These are phyloP conservation scores for Termitomyces sp. DNA, from an alignment of 768 basidiomycete genomes.

Conservation along the genomic window DNA sequence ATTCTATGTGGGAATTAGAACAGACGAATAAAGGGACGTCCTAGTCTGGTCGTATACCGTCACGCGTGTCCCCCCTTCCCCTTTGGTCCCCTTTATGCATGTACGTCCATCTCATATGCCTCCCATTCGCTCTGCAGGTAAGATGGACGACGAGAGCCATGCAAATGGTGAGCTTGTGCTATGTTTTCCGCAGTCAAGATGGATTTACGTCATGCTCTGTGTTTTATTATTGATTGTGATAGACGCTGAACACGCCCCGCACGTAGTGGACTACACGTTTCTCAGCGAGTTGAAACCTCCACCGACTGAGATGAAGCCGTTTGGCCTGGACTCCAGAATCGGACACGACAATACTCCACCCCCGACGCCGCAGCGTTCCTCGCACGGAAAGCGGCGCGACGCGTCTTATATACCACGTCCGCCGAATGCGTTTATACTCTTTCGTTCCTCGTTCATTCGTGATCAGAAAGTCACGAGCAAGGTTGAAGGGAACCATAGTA, in stretches of 20 bases:
- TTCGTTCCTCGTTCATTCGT: constrained; percentile 72
- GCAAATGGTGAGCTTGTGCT: background rate
- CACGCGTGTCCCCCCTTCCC: background rate
- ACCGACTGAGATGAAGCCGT: background rate
- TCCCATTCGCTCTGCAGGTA: background rate
- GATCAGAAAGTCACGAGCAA: constrained; percentile 68
- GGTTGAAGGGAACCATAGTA: constrained; percentile 77
- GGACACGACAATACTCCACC: constrained; percentile 1
- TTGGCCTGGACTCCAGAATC: background rate
- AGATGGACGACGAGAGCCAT: background rate
- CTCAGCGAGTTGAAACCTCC: constrained; percentile 50
- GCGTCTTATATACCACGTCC: constrained; percentile 77
- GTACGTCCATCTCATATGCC: background rate
- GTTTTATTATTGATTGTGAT: background rate
- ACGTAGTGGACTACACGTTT: constrained; percentile 50
- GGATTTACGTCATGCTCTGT: background rate
- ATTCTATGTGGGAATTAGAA: constrained; percentile 2
- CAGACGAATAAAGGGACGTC: background rate
- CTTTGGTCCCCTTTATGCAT: background rate
- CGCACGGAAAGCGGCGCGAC: constrained; percentile 60
- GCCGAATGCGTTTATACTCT: constrained; percentile 83
- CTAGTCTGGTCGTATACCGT: background rate
- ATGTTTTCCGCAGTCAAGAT: background rate
- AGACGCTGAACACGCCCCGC: background rate
- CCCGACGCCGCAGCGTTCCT: constrained; percentile 27